phyloP scores from a whole-genome alignment of 495 filamentous ascomycete species.

The Talaromyces liani region DNA sequence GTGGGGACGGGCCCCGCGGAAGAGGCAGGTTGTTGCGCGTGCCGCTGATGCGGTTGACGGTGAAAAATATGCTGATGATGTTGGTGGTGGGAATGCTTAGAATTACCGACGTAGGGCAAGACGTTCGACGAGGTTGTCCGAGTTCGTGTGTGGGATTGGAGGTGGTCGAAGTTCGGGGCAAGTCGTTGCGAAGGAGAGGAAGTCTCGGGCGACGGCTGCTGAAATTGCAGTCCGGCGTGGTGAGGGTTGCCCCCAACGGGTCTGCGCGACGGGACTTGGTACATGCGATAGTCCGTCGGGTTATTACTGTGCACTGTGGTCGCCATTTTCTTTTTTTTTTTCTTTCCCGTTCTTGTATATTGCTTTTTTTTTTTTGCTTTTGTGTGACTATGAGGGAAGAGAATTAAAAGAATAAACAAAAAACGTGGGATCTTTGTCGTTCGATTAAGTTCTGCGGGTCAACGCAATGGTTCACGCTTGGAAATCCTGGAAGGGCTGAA shows the following conservation, averaged over 20 bases:
- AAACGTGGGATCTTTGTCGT: not conserved
- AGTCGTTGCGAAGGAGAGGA: slow-evolving; percentile 15
- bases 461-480: not conserved
- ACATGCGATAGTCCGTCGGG: slow-evolving; percentile 10
- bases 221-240: slow-evolving; percentile 10
- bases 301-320: slow-evolving; percentile 5
- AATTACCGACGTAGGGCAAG: slow-evolving; percentile 8
- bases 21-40: slow-evolving; percentile 24
- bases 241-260: slow-evolving; percentile 9
- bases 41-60: slow-evolving; percentile 41
- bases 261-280: slow-evolving; percentile 17
- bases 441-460: not conserved
- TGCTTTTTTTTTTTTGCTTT: not conserved
- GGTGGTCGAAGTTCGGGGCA: slow-evolving; percentile 8
- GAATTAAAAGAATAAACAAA: not conserved
- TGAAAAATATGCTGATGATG: slow-evolving; percentile 55
- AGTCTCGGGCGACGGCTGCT: slow-evolving; percentile 11
- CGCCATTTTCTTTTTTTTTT: not conserved
- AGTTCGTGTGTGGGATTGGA: not conserved
- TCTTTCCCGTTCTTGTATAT: not conserved
- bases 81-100: slow-evolving; percentile 16
- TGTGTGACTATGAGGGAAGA: not conserved
- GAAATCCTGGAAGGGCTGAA: not conserved
- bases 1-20: slow-evolving; percentile 33
- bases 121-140: slow-evolving; percentile 13